A percentile compares a stretch with the other conserved stretches of the same genome.
These are phyloP conservation scores for Seminavis robusta DNA, from an alignment of 108 stramenopile genomes.

Conservation along the genomic window DNA sequence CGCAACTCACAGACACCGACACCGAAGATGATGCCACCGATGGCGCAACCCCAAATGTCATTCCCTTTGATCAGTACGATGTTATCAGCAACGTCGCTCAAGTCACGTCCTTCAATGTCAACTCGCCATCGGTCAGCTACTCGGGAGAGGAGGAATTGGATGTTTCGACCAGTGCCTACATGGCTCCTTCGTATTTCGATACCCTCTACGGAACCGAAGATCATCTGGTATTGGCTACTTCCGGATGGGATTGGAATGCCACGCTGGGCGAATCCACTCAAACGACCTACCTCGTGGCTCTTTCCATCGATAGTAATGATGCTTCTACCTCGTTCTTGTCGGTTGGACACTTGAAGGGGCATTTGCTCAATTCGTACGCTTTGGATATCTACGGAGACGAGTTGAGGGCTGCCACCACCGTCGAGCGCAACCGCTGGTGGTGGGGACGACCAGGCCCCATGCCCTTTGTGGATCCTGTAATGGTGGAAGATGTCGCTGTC, in stretches of 20 bases:
- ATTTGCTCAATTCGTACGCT: constrained; percentile 38
- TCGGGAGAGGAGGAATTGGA: constrained; percentile 5
- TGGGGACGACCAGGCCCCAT: neutral
- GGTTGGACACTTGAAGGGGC: constrained; percentile 37
- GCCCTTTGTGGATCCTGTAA: neutral
- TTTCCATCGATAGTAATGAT: constrained; percentile 26
- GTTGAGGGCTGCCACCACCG: constrained; percentile 46
- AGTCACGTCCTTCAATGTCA: constrained; percentile 28
- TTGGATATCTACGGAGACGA: constrained; percentile 25
- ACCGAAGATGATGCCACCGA: constrained; percentile 10
- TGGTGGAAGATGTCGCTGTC: neutral
- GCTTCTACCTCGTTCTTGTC: constrained; percentile 20
- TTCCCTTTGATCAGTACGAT: neutral
- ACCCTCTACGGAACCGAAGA: constrained; percentile 30
- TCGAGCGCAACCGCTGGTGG: constrained; percentile 2
- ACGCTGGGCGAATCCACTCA: constrained; percentile 1
- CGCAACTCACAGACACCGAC: neutral
- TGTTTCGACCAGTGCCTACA: constrained; percentile 5
- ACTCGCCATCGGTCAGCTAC: neutral
- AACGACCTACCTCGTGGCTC: constrained; percentile 30
- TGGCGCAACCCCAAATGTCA: neutral
- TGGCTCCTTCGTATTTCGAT: constrained; percentile 17
- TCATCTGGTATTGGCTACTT: constrained; percentile 31
- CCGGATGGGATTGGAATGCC: constrained; percentile 22
- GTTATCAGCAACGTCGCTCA: constrained; percentile 17